Conservation (phyloP, 2,329 filamentous ascomycete species). For the Aspergillus awamori region DNA sequence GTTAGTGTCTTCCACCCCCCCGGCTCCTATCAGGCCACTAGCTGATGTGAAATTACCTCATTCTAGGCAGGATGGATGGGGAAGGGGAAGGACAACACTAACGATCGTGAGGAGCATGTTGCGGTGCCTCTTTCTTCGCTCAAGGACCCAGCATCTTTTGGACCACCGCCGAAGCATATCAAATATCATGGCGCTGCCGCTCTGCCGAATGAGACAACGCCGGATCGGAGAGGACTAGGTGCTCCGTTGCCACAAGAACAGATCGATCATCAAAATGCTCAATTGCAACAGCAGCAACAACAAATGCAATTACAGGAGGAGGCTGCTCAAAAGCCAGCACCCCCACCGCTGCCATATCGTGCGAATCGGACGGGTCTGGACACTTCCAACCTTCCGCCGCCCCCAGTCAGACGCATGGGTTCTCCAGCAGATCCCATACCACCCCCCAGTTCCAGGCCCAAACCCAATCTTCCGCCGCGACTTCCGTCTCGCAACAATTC, state of each 20-base stretch:
- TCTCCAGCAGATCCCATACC: slow-evolving; percentile 32
- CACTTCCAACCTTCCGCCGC: slow-evolving; percentile 70
- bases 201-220: slow-evolving; percentile 49
- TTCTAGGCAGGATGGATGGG: slow-evolving; percentile 62
- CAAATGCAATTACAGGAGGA: slow-evolving; percentile 28
- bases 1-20: slow-evolving; percentile 40
- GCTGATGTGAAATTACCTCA: slow-evolving; percentile 28
- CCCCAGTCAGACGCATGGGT: slow-evolving; percentile 59
- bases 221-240: slow-evolving; percentile 48
- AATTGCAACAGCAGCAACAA: slow-evolving; percentile 20
- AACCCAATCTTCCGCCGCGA: slow-evolving; percentile 66
- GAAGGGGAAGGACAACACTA: slow-evolving; percentile 52
- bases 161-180: slow-evolving; percentile 73
- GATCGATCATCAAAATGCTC: slow-evolving; percentile 34
- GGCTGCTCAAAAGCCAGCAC: slow-evolving; percentile 40
- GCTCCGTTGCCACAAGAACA: slow-evolving; percentile 46
- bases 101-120: slow-evolving; percentile 53
- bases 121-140: slow-evolving; percentile 69
- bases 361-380: slow-evolving; percentile 71
- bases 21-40: slow-evolving; percentile 11
- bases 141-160: slow-evolving; percentile 76
- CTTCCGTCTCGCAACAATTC: slow-evolving; percentile 70
- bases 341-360: slow-evolving; percentile 67
- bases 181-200: slow-evolving; percentile 53
- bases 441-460: slow-evolving; percentile 42